Percentiles rank a stretch among this genome's conserved stretches.
Evolutionary conservation across 2,329 filamentous ascomycete genomes (phyloP).

Genomic region (Aciculosporium take): DNA sequence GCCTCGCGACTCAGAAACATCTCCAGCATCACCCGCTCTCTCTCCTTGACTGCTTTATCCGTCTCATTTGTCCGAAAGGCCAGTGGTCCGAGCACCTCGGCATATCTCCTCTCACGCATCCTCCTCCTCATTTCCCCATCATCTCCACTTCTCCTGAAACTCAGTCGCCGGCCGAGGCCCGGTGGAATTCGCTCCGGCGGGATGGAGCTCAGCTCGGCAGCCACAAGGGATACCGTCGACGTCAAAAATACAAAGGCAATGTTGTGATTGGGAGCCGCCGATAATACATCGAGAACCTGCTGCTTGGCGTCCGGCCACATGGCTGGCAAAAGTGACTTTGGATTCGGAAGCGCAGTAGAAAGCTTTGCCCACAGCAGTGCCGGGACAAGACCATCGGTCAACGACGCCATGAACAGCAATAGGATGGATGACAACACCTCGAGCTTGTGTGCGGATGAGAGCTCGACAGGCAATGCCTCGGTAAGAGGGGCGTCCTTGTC

Average conservation of each 20-base stretch:
- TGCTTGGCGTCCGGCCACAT: slow-evolving; percentile 30
- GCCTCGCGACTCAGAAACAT: slow-evolving; percentile 39
- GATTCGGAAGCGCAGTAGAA: slow-evolving; percentile 39
- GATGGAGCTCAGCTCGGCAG: slow-evolving; percentile 31
- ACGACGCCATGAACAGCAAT: slow-evolving; percentile 56
- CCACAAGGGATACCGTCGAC: slow-evolving; percentile 50
- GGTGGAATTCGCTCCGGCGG: slow-evolving; percentile 17
- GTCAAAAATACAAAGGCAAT: slow-evolving; percentile 82
- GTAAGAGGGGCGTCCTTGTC: slow-evolving; percentile 54
- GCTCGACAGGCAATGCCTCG: slow-evolving; percentile 46
- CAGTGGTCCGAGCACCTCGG: slow-evolving; percentile 48
- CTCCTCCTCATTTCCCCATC: slow-evolving; percentile 31
- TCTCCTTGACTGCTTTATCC: slow-evolving; percentile 48
- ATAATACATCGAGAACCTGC: slow-evolving; percentile 57
- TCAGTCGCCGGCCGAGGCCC: slow-evolving; percentile 30
- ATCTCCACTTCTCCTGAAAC: slow-evolving; percentile 23
- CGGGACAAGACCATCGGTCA: slow-evolving; percentile 69
- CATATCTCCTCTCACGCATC: slow-evolving; percentile 45
- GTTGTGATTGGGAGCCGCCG: slow-evolving; percentile 60
- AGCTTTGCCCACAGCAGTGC: slow-evolving; percentile 55
- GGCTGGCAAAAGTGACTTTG: slow-evolving; percentile 13
- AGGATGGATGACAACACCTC: slow-evolving; percentile 62
- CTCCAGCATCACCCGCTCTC: slow-evolving; percentile 52
- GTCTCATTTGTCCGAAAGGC: slow-evolving; percentile 43
- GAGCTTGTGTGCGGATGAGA: slow-evolving; percentile 50